Base-by-base conservation (phyloP, 495 filamentous ascomycete species). In the Ascobolus immersus region DNA sequence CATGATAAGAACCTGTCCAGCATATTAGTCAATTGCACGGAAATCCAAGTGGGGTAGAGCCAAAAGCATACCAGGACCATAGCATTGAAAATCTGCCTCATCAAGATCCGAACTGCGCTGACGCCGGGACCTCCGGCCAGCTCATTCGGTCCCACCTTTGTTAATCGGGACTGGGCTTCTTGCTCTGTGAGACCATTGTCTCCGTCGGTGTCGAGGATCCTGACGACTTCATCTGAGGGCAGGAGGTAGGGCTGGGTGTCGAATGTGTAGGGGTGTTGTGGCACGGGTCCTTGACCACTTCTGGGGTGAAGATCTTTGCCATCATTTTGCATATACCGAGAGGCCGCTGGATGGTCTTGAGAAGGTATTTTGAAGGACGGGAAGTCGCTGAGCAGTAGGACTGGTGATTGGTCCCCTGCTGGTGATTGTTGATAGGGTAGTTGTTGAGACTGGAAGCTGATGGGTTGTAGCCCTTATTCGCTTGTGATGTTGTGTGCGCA, bases 201-300 rank as follows among this genome's bases (percentile, higher is more conserved):
- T 7, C 52, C 37, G 47, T 77, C 58, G 39, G 65, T 62, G 2
- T 50, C 48, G 12, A 77, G 56, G 46, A 80, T 65, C 7, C 52
- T 40, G 35, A 69, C 55, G 34, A 71, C 54, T 38, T 64, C 50
- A 21, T 60, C 51, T 41, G 45, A 52, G 12, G 62, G 40, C 17
- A 84, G 58, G 24, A 65, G 55, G 44, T 82, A 76, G 11, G 77
- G 68, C 5, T 72, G 71, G 28, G 55, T 51, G 6, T n/a, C n/a
- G n/a, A n/a, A n/a, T n/a, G n/a, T n/a, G n/a, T 62, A 65, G 13
- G 80, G 49, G 2, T 32, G 28, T 37, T 29, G 34, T 33, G 41
- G 39, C 47, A 50, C 4, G 47, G 47, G 35, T 50, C 47, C 46
- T 50, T 50, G 38, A 50, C 47, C 21, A 50, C 47, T 41, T 50